These are phyloP conservation scores for Apiotrichum mycotoxinovorans DNA, from an alignment of 1,284 basidiomycete species.

Conservation along the genomic window DNA sequence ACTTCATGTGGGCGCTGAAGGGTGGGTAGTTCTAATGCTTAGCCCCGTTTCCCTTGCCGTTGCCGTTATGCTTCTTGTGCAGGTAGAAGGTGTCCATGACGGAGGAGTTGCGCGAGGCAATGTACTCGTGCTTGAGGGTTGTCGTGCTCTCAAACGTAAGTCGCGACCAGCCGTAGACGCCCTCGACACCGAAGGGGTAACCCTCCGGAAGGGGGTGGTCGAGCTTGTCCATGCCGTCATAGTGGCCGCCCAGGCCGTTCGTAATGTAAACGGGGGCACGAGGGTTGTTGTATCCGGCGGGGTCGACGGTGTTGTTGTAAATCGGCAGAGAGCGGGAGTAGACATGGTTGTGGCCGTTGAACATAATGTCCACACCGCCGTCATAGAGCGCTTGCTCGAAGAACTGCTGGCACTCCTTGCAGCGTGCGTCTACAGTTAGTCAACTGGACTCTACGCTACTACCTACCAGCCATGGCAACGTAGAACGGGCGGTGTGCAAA, in stretches of 20 bases:
- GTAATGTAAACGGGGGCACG: conserved; percentile 32
- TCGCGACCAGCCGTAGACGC: conserved; percentile 35
- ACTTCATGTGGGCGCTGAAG: too few relatives aligned
- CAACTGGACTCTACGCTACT: too few relatives aligned
- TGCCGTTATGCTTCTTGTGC: conserved; percentile 19
- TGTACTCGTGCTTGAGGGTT: conserved; percentile 28
- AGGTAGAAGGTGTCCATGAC: conserved; percentile 26
- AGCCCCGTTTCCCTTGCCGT: background rate
- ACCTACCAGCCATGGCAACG: conserved; percentile 16
- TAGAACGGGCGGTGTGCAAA: conserved; percentile 41
- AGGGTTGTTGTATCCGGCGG: conserved; percentile 31
- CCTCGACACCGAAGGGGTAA: conserved; percentile 29
- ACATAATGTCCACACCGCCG: conserved; percentile 42
- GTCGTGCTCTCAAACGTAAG: conserved; percentile 43
- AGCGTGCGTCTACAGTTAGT: conserved; percentile 14
- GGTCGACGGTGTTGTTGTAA: conserved; percentile 34
- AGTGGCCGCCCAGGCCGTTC: conserved; percentile 42
- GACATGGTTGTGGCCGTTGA: conserved; percentile 46
- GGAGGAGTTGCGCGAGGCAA: conserved; percentile 24
- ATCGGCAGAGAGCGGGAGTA: conserved; percentile 39
- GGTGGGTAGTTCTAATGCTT: too few relatives aligned
- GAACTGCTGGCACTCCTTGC: conserved; percentile 34
- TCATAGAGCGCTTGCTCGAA: conserved; percentile 45
- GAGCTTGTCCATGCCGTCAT: conserved; percentile 38
- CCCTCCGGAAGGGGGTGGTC: conserved; percentile 23